Conservation (phyloP, 805 yeast species). For the Yamadazyma kitorensis region DNA sequence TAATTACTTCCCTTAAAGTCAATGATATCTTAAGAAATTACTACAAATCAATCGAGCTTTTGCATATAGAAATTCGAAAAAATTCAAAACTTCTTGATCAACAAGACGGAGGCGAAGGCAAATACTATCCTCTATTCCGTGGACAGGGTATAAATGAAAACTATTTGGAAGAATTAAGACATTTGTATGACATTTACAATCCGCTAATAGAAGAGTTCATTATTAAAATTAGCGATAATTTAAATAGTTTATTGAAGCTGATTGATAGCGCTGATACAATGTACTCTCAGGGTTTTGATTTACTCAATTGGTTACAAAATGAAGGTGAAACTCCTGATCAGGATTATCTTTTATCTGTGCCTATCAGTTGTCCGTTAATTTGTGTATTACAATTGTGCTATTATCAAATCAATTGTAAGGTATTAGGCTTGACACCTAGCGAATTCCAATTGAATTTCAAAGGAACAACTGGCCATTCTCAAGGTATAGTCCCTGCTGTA, state of each 20-base stretch:
- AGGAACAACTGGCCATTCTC: slow-evolving; percentile 88
- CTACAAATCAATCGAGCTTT: slow-evolving; percentile 39
- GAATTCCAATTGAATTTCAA: slow-evolving; percentile 65
- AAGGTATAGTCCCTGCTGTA: slow-evolving; percentile 89
- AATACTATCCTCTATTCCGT: slow-evolving; percentile 85
- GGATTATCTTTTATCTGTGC: slow-evolving; percentile 85
- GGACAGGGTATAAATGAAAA: slow-evolving; percentile 99
- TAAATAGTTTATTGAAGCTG: slow-evolving; percentile 64
- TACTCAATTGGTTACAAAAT: slow-evolving; percentile 80
- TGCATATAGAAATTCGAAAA: slow-evolving; percentile 23
- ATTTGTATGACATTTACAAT: slow-evolving; percentile 72
- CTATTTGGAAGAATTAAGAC: slow-evolving; percentile 93
- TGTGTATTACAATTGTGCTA: slow-evolving; percentile 95
- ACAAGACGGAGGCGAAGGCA: slow-evolving; percentile 57
- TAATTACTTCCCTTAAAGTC: slow-evolving; percentile 67
- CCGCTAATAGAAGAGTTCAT: slow-evolving; percentile 71
- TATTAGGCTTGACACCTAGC: slow-evolving; percentile 87
- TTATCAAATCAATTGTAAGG: slow-evolving; percentile 81
- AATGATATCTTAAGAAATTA: slow-evolving; percentile 76
- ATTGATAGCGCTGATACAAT: slow-evolving; percentile 80
- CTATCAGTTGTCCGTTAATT: slow-evolving; percentile 95
- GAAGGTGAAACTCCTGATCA: slow-evolving; percentile 86
- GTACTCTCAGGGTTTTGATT: slow-evolving; percentile 90
- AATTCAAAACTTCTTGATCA: slow-evolving; percentile 55
- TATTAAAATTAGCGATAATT: slow-evolving; percentile 61